A percentile compares a stretch with the other conserved stretches of the same genome.
Evolutionary conservation across 495 filamentous ascomycete species (phyloP).

Genomic region (Tuber microsphaerosporum): DNA sequence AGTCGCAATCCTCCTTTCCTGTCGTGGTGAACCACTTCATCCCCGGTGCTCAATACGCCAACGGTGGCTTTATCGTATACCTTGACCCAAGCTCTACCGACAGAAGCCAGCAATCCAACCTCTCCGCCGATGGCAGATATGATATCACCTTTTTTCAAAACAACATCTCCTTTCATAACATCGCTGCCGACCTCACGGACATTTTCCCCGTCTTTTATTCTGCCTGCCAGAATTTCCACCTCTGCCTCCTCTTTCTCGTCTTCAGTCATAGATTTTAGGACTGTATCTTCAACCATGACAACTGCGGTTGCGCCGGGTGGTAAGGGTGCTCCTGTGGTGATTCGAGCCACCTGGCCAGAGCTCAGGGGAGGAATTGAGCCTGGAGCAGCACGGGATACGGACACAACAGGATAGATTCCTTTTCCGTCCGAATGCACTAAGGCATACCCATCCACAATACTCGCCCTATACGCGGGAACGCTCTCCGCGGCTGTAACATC

Average conservation of each 20-base stretch:
- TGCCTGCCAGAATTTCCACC: constrained; percentile 71
- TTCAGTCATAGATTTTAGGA: constrained; percentile 61
- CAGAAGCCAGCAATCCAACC: constrained; percentile 77
- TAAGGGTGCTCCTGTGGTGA: constrained; percentile 89
- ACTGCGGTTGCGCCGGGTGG: constrained; percentile 84
- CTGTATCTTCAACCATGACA: constrained; percentile 95
- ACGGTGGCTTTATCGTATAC: constrained; percentile 71
- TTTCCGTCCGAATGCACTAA: constrained; percentile 55
- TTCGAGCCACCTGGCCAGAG: constrained; percentile 71
- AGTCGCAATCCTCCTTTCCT: constrained; percentile 55
- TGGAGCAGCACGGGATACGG: constrained; percentile 75
- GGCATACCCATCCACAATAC: constrained; percentile 96
- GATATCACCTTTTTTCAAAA: constrained; percentile 67
- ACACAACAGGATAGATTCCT: constrained; percentile 75
- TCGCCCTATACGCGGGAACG: constrained; percentile 88
- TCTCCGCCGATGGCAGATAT: constrained; percentile 83
- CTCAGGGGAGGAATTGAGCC: constrained; percentile 54
- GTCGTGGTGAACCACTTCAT: constrained; percentile 79
- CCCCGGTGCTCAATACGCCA: constrained; percentile 87
- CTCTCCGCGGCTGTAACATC: constrained; percentile 71
- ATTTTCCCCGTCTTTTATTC: constrained; percentile 74
- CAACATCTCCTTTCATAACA: constrained; percentile 57
- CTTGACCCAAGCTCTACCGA: constrained; percentile 65
- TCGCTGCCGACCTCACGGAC: constrained; percentile 88
- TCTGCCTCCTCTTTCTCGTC: constrained; percentile 78